These are phyloP conservation scores for Angomonas ambiguus DNA, from an alignment of 208 protist genomes.

Conservation along the genomic window DNA sequence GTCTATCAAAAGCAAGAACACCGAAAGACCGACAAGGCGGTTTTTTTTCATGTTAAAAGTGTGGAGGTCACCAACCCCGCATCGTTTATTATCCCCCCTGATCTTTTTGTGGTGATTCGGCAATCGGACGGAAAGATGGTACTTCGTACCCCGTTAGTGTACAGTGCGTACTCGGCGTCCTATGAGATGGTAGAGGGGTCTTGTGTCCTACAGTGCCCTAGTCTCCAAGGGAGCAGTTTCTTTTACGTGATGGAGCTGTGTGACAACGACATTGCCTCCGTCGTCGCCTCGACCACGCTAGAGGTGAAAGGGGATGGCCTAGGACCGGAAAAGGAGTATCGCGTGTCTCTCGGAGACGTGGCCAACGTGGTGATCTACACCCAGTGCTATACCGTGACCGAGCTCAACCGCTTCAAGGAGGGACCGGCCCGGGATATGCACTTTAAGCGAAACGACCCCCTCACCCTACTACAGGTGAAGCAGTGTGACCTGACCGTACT, in stretches of 20 bases:
- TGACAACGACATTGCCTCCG: conserved; percentile 61
- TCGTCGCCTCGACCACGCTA: conserved; percentile 47
- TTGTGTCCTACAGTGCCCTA: conserved; percentile 70
- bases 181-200: conserved; percentile 57
- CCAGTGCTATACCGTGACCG: conserved; percentile 11
- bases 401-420: conserved; percentile 21
- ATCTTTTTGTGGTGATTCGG: conserved; percentile 73
- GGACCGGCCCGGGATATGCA: conserved; percentile 15
- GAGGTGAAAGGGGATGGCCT: conserved; percentile 43
- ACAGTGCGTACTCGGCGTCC: conserved; percentile 38
- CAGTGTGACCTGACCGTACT: conserved; percentile 39
- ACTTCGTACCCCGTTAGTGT: conserved; percentile 57
- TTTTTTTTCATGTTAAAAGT: conserved; percentile 55
- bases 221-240: conserved; percentile 39
- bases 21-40: conserved; percentile 26
- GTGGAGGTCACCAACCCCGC: conserved; percentile 22
- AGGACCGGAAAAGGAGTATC: conserved; percentile 30
- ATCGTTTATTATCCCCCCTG: conserved; percentile 51
- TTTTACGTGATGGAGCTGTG: conserved; percentile 70
- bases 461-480: conserved; percentile 52
- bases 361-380: conserved; percentile 3
- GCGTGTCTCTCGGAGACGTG: conserved; percentile 31
- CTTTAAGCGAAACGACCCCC: conserved; percentile 21
- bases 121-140: conserved; percentile 36
- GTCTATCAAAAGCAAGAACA: conserved; percentile 25